Conservation (phyloP, 257 asterid species). For the Plantago ovata region DNA sequence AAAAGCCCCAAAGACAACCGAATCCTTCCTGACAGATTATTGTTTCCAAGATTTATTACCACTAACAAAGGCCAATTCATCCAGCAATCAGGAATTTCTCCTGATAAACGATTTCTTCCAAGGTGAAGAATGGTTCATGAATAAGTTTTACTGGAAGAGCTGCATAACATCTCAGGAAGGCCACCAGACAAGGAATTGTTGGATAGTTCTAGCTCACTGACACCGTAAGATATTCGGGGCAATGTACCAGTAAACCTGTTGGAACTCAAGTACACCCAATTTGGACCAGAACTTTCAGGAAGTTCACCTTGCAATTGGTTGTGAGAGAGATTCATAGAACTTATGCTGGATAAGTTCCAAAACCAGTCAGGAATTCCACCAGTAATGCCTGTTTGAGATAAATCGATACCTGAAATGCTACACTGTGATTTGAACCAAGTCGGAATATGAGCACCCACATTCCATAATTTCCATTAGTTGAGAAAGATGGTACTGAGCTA, state of each 20-base stretch:
- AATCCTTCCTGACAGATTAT: slow-evolving; percentile 26
- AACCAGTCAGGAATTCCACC: slow-evolving; percentile 24
- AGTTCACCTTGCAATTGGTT: slow-evolving; percentile 17
- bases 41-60: slow-evolving; percentile 22
- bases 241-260: slow-evolving; percentile 16
- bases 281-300: slow-evolving; percentile 1
- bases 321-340: slow-evolving; percentile 8
- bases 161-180: slow-evolving; percentile 9
- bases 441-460: slow-evolving; percentile 15
- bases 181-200: slow-evolving; percentile 13
- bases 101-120: slow-evolving; percentile 22
- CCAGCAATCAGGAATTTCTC: slow-evolving; percentile 33
- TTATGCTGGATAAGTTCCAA: slow-evolving; percentile 6
- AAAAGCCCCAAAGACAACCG: slow-evolving; percentile 28
- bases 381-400: slow-evolving; percentile 19
- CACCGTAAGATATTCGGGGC: not conserved
- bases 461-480: slow-evolving; percentile 20
- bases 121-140: slow-evolving; percentile 15
- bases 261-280: slow-evolving; percentile 13
- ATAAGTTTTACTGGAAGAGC: not conserved
- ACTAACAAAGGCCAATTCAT: slow-evolving; percentile 6
- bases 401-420: not conserved
- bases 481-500: accelerated
- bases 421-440: slow-evolving; percentile 10
- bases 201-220: slow-evolving; percentile 25